Percentiles rank a stretch among this genome's conserved stretches.
phyloP scores from a whole-genome alignment of 306 rosid species.

The Lathyrus oleraceus region DNA sequence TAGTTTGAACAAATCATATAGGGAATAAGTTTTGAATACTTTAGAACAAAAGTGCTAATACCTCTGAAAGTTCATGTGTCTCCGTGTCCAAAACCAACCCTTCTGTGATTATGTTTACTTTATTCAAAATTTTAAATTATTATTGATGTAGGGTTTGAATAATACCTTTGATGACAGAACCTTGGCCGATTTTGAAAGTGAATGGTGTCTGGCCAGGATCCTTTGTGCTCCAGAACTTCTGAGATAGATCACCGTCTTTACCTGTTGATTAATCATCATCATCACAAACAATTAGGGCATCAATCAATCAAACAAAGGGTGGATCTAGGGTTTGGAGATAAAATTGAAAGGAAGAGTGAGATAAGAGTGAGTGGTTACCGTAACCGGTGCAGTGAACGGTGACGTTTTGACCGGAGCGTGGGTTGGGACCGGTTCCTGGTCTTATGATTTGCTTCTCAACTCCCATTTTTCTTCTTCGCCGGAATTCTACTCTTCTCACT shows the following conservation, averaged over 20 bases:
- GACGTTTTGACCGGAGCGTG: slow-evolving; percentile 68
- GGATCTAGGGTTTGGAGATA: not conserved
- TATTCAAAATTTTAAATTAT: too few species aligned
- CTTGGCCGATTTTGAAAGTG: slow-evolving; percentile 80
- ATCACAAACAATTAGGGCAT: not conserved
- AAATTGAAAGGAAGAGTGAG: too few species aligned
- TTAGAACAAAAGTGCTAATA: not conserved
- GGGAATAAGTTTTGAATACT: not conserved
- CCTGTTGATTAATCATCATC: slow-evolving; percentile 49
- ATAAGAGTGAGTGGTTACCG: slow-evolving; percentile 35
- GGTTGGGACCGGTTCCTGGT: slow-evolving; percentile 82
- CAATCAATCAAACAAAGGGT: not conserved
- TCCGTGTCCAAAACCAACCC: too few species aligned
- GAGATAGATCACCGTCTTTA: slow-evolving; percentile 74
- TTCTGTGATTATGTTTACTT: too few species aligned
- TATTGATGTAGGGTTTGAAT: too few species aligned
- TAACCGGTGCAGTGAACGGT: slow-evolving; percentile 97
- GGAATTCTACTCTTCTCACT: not conserved
- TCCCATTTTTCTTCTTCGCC: slow-evolving; percentile 53
- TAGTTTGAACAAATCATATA: slow-evolving; percentile 2
- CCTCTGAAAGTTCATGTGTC: too few species aligned
- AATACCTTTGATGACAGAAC: slow-evolving; percentile 77
- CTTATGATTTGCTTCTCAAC: slow-evolving; percentile 75
- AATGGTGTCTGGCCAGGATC: slow-evolving; percentile 88
- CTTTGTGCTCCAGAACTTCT: slow-evolving; percentile 97